Conservation (phyloP, 2,329 filamentous ascomycete genomes). For the Emergomyces pasteurianus region DNA sequence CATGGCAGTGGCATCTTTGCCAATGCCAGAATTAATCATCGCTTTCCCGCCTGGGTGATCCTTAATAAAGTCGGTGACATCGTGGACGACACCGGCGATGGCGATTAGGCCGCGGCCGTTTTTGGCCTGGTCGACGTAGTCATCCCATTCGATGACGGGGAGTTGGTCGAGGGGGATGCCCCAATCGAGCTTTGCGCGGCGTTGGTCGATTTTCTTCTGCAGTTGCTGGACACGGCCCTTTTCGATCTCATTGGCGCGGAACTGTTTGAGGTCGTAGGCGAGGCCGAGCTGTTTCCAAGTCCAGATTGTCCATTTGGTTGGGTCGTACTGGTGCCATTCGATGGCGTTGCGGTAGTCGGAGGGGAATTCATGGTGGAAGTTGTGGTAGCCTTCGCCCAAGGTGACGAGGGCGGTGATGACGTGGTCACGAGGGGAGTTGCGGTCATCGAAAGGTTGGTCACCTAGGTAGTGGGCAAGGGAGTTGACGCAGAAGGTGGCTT, state of each 20-base stretch:
- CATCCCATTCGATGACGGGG: constrained; percentile 76
- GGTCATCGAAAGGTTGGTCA: constrained; percentile 85
- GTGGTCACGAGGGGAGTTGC: constrained; percentile 81
- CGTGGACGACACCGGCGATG: constrained; percentile 75
- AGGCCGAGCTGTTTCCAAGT: constrained; percentile 72
- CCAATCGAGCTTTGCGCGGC: constrained; percentile 73
- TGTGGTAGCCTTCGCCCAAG: constrained; percentile 83
- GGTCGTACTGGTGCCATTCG: constrained; percentile 83
- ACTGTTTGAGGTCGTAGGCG: constrained; percentile 79
- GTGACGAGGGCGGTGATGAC: constrained; percentile 76
- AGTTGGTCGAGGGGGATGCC: constrained; percentile 74
- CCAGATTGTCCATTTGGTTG: constrained; percentile 84
- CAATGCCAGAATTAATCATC: constrained; percentile 68
- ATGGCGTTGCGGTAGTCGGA: constrained; percentile 89
- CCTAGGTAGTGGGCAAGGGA: constrained; percentile 83
- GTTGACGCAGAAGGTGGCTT: constrained; percentile 90
- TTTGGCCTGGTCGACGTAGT: constrained; percentile 65
- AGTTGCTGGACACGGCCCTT: constrained; percentile 80
- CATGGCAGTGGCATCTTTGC: constrained; percentile 79
- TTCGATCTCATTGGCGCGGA: constrained; percentile 84
- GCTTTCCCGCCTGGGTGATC: constrained; percentile 85
- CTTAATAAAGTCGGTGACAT: constrained; percentile 72
- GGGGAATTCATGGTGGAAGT: constrained; percentile 92
- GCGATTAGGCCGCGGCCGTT: constrained; percentile 65
- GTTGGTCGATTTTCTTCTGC: constrained; percentile 88